phyloP scores from a whole-genome alignment of 2,329 filamentous ascomycete genomes.

The Alternaria sp. region DNA sequence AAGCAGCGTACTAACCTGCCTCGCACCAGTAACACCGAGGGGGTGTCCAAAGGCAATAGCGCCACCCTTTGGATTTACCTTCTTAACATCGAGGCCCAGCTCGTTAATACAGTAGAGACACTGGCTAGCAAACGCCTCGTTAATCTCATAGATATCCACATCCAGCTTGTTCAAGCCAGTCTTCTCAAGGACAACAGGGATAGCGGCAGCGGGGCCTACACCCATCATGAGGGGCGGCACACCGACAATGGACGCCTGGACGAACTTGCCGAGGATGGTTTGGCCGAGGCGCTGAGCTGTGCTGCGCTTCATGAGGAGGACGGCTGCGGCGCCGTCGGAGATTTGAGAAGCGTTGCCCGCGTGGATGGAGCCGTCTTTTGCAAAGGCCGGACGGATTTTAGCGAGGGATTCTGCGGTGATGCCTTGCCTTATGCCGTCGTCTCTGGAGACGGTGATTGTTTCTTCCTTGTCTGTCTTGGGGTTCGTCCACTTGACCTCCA shows the following conservation, averaged over 20 bases:
- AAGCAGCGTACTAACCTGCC: constrained; percentile 90
- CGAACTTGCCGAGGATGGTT: constrained; percentile 90
- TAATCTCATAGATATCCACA: constrained; percentile 98
- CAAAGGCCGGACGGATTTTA: constrained; percentile 91
- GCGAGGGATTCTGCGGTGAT: constrained; percentile 87
- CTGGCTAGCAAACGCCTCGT: constrained; percentile 97
- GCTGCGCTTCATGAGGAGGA: constrained; percentile 92
- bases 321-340: constrained; percentile 90
- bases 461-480: constrained; percentile 88
- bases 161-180: constrained; percentile 83
- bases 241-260: constrained; percentile 83
- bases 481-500: constrained; percentile 87
- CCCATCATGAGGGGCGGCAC: constrained; percentile 96
- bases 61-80: constrained; percentile 97
- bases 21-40: constrained; percentile 89
- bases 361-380: constrained; percentile 92
- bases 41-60: constrained; percentile 97
- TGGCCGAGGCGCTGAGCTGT: constrained; percentile 89
- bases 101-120: constrained; percentile 93
- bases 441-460: constrained; percentile 80
- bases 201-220: constrained; percentile 92
- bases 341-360: constrained; percentile 96
- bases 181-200: constrained; percentile 88
- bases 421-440: constrained; percentile 86
- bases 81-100: constrained; percentile 80